phyloP scores from a whole-genome alignment of 345 rosid species.

The Eucalyptus tenuipes region DNA sequence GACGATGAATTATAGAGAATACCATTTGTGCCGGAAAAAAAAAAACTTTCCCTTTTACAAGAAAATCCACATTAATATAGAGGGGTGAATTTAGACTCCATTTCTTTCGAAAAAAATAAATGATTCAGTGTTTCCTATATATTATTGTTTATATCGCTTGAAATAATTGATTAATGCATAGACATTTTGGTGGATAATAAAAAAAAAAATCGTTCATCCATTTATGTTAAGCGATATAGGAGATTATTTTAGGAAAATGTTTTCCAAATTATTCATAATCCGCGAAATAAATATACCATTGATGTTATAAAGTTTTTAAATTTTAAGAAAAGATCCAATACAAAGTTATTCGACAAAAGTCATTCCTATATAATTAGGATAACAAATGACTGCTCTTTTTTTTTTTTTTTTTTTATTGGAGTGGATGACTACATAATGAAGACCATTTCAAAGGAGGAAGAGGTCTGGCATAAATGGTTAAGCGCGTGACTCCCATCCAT shows the following conservation, averaged over 20 bases:
- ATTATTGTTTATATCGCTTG: fast-evolving
- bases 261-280: not conserved
- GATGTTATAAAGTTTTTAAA: not conserved
- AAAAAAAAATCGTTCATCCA: not conserved
- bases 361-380: not conserved
- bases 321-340: not conserved
- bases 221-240: not conserved
- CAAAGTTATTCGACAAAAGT: not conserved
- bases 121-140: fast-evolving
- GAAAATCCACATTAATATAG: not conserved
- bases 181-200: not conserved
- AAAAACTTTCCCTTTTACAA: not conserved
- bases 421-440: not conserved
- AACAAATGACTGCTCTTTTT: not conserved
- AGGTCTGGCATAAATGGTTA: not conserved
- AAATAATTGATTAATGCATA: not conserved
- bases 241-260: fast-evolving
- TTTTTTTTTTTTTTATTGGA: fast-evolving
- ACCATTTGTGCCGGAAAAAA: too few relatives aligned
- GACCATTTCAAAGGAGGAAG: not conserved
- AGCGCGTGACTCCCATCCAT: not conserved
- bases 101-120: not conserved
- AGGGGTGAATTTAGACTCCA: fast-evolving
- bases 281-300: fast-evolving
- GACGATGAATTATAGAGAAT: too few relatives aligned